Base-by-base conservation (phyloP, 148 eudicot genomes). In the Rhododendron simsii region DNA sequence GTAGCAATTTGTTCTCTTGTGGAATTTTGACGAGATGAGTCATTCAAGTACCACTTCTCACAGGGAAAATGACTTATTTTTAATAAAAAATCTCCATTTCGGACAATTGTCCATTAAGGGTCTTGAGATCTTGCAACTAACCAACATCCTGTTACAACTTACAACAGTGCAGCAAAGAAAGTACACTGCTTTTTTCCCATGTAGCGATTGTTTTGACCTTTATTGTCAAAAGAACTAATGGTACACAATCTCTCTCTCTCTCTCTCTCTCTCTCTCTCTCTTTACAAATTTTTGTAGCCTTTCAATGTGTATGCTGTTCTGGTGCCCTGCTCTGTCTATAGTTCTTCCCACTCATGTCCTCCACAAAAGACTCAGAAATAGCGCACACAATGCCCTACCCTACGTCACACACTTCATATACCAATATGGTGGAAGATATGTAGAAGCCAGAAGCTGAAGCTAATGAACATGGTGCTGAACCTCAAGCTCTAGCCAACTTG, bases 401-500 rank as follows among this genome's bases (percentile, higher is more conserved):
- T 26, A 26, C 37, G 2, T 28, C 35, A 79, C 3, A 3, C 50
- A 77, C 50, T 41, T 26, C 26, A 37, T 41, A 69, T 28, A 74
- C 21, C 47, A 35, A 76, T 7, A 44, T 21, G 80, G 57, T n/a
- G 55, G 33, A 47, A 23, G 57, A n/a, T 21, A 2, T 12, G 55
- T 21, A 11, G 33, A 81, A 81, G 83, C 65, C 23, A 81, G 63
- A 53, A 80, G 82, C 63, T 33, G 16, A 33, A 81, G 65, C 82
- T 47, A 48, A 80, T 80, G 41, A 28, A 15, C 12, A 30, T 81
- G 65, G 59, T 81, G 83, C 63, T 2, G 76, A 83, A 83, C 21
- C 35, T 83, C 20, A 85, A 47, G n/a, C n/a, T 63, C 59, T 63
- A 71, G 77, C 37, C 77, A 50, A 67, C 55, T 87, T 41, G 57